Evolutionary conservation across 2,329 filamentous ascomycete genomes (phyloP), one percentile per base, ranked within the genome.

Genomic region (Pestalotiopsis sp.): DNA sequence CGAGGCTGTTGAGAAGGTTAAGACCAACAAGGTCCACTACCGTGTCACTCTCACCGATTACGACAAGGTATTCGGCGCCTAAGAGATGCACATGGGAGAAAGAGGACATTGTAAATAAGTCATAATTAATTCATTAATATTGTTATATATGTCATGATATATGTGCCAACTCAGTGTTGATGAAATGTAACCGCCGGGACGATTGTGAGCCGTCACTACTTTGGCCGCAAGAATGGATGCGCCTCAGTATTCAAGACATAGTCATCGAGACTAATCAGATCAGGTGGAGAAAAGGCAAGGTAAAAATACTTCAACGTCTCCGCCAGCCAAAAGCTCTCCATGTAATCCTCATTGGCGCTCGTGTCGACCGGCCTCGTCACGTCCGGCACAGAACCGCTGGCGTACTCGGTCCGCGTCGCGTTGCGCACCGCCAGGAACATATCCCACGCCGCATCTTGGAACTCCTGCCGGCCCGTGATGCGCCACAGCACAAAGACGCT

Each of bases 1-100:
- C 78, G 86, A 93, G 81, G 92, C 89, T 0, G 87, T 93, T 20
- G 85, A 90, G 77, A 85, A 90, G 72, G 87, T 95, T 64, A 88
- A 91, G 76, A 88, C 88, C 71, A 92, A 92, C 73, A 88, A 93
- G 77, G 90, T 94, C 14, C 86, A 86, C 41, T 95, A 93, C 77
- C 85, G 93, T 56, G 91, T 93, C 75, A 93, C 91, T 0, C 78
- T 95, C 75, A 89, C 88, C 13, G 87, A 88, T 11, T 93, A 87
- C 73, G 88, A 93, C 73, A 89, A 91, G 82, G 88, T 83, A 0
- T 93, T 93, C 75, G 87, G 86, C 61, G 70, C 69, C 57, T 74
- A 70, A 66, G 9, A n/a, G 27, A 4, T 36, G 6, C 12, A n/a
- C 11, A 17, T 41, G 27, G 6, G 20, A 20, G 25, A 61, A 39